Conservation (phyloP, 2,329 filamentous ascomycete genomes). For the Aspergillus sp. region DNA sequence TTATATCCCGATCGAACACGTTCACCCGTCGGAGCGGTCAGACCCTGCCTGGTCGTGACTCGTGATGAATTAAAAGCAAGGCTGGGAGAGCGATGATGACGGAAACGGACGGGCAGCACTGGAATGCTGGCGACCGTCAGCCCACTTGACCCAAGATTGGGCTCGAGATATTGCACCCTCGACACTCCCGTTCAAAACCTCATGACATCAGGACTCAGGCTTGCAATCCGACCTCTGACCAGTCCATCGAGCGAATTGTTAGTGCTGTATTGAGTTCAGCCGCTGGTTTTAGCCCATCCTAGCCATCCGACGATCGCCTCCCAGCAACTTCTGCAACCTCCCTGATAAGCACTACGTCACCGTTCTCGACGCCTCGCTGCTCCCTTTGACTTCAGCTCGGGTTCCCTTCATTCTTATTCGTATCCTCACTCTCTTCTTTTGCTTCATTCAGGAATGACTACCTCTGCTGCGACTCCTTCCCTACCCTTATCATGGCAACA, state of each 20-base stretch:
- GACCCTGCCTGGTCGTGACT: background rate
- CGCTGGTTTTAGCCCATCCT: background rate
- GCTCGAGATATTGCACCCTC: slow-evolving; percentile 5
- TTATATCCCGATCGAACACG: slow-evolving; percentile 1
- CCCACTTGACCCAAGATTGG: slow-evolving; percentile 1
- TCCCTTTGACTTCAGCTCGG: slow-evolving; percentile 23
- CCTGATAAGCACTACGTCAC: slow-evolving; percentile 30
- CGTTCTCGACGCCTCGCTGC: slow-evolving; percentile 10
- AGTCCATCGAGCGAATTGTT: background rate
- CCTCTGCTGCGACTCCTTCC: slow-evolving; percentile 8
- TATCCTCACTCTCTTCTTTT: slow-evolving; percentile 7
- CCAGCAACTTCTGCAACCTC: slow-evolving; percentile 17
- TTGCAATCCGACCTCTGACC: slow-evolving; percentile 3
- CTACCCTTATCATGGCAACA: slow-evolving; percentile 30
- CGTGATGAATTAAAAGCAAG: background rate
- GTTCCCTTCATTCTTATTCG: slow-evolving; percentile 6
- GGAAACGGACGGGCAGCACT: background rate
- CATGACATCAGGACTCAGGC: slow-evolving; percentile 19
- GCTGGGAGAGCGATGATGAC: background rate
- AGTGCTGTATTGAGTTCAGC: slow-evolving; percentile 5
- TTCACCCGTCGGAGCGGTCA: background rate
- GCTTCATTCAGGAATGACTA: slow-evolving; percentile 21
- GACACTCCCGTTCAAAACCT: slow-evolving; percentile 4
- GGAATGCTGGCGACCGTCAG: slow-evolving; percentile 4
- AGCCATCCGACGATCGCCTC: background rate